Evolutionary conservation across 805 yeast species (phyloP).

Genomic region (Candida ortonii): DNA sequence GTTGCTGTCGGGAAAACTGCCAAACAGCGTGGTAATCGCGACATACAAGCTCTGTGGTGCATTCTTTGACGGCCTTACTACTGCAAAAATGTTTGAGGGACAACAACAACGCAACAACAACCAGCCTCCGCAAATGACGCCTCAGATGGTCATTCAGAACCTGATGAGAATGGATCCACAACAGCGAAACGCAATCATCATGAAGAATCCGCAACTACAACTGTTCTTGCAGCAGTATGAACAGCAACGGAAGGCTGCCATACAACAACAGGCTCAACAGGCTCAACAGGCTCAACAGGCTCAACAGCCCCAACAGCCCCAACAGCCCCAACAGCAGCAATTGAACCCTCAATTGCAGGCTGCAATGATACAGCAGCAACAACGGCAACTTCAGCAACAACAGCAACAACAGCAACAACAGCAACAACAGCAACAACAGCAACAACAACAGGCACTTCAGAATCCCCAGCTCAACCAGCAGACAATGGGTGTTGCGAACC

Average conservation of each 20-base stretch:
- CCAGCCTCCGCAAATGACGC: conserved; percentile 23
- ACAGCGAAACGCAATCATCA: conserved; percentile 31
- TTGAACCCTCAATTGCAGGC: conserved; percentile 26
- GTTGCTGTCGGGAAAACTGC: no score
- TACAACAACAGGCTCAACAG: conserved; percentile 22
- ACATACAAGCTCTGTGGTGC: no score
- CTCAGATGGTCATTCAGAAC: conserved; percentile 32
- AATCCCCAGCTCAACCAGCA: conserved; percentile 38
- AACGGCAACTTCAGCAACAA: conserved; percentile 29
- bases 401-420: conserved; percentile 27
- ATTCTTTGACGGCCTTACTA: background rate
- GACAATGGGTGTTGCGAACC: conserved; percentile 7
- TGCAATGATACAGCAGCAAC: conserved; percentile 28
- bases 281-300: conserved; percentile 12
- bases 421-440: conserved; percentile 26
- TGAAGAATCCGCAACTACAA: conserved; percentile 35
- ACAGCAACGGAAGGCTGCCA: conserved; percentile 30
- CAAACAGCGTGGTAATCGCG: no score
- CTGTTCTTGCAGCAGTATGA: conserved; percentile 33
- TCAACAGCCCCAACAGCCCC: conserved; percentile 8
- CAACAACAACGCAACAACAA: conserved; percentile 10
- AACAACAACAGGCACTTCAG: conserved; percentile 35
- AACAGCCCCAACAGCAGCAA: conserved; percentile 16
- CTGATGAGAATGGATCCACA: conserved; percentile 36
- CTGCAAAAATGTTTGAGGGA: conserved; percentile 16